phyloP scores from a whole-genome alignment of 2,329 filamentous ascomycete genomes.

The Exophiala viscosa region DNA sequence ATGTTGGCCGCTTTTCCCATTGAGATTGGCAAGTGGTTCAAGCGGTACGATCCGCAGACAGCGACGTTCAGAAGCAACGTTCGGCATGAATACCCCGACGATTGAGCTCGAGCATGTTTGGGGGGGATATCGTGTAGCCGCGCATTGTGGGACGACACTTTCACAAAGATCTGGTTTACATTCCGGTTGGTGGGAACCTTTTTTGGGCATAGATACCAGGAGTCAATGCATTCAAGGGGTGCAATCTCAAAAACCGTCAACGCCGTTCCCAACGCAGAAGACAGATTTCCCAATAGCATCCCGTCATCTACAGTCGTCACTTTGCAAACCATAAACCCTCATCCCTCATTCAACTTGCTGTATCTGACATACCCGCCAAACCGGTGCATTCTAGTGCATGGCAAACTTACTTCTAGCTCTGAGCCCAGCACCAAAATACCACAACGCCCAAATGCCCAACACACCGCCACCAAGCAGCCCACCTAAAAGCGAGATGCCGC shows the following conservation, averaged over 20 bases:
- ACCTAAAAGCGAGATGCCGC: constrained; percentile 34
- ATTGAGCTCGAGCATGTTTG: constrained; percentile 45
- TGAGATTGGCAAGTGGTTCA: constrained; percentile 78
- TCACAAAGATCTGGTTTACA: too few relatives aligned
- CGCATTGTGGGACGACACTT: too few relatives aligned
- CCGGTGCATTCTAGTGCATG: neutral
- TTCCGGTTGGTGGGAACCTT: too few relatives aligned
- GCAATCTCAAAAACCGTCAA: too few relatives aligned
- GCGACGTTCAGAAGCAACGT: constrained; percentile 80
- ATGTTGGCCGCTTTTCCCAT: constrained; percentile 22
- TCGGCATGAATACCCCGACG: constrained; percentile 78
- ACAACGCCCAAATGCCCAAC: constrained; percentile 59
- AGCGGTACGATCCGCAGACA: constrained; percentile 67
- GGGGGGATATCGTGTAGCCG: too few relatives aligned
- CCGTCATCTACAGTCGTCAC: too few relatives aligned
- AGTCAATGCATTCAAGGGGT: too few relatives aligned
- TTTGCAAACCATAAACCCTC: too few relatives aligned
- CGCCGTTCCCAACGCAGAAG: too few relatives aligned
- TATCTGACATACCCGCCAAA: too few relatives aligned
- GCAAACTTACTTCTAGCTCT: constrained; percentile 56
- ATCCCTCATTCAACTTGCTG: neutral
- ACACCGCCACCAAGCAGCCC: constrained; percentile 39
- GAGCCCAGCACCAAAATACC: constrained; percentile 54
- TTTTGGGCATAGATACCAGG: too few relatives aligned
- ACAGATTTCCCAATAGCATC: too few relatives aligned